Conservation (phyloP, 352 stramenopile species). For the Globisporangium spiculum region DNA sequence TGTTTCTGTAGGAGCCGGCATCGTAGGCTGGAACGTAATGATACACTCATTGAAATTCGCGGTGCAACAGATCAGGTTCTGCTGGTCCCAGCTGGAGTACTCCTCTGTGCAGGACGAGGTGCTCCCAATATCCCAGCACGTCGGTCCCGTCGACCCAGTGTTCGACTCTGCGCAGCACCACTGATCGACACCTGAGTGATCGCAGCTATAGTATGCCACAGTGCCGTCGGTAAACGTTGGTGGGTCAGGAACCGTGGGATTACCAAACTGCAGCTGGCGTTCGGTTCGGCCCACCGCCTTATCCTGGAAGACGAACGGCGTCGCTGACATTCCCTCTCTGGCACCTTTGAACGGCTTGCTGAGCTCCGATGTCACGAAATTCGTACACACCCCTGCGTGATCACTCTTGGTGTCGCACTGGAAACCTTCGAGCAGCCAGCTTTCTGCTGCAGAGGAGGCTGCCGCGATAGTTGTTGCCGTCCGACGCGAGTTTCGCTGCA, state of each 20-base stretch:
- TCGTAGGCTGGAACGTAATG: constrained; percentile 33
- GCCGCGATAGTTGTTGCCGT: no score
- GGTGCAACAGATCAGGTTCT: constrained; percentile 58
- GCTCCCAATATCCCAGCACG: constrained; percentile 39
- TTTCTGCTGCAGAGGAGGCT: not conserved
- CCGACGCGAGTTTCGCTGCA: constrained; percentile 11
- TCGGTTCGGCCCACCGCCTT: not conserved
- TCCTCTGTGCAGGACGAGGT: constrained; percentile 25
- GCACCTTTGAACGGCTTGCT: constrained; percentile 3
- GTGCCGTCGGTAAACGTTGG: constrained; percentile 23
- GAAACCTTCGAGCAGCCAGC: constrained; percentile 45
- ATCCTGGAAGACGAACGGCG: not conserved
- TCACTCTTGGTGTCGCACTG: constrained; percentile 22
- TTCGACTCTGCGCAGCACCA: constrained; percentile 51
- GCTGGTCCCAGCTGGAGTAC: constrained; percentile 31
- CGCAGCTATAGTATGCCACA: constrained; percentile 44
- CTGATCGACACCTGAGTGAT: constrained; percentile 22
- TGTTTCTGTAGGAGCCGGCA: constrained; percentile 19
- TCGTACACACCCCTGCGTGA: constrained; percentile 22
- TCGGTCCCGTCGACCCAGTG: constrained; percentile 17
- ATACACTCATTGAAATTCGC: constrained; percentile 26
- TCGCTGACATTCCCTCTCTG: not conserved
- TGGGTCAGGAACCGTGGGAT: constrained; percentile 18
- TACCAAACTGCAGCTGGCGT: constrained; percentile 40
- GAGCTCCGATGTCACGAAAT: constrained; percentile 28